Percentiles rank a stretch among this genome's conserved stretches.
Conservation (phyloP, 331 rosid genomes). For the Dryas integrifolia region DNA sequence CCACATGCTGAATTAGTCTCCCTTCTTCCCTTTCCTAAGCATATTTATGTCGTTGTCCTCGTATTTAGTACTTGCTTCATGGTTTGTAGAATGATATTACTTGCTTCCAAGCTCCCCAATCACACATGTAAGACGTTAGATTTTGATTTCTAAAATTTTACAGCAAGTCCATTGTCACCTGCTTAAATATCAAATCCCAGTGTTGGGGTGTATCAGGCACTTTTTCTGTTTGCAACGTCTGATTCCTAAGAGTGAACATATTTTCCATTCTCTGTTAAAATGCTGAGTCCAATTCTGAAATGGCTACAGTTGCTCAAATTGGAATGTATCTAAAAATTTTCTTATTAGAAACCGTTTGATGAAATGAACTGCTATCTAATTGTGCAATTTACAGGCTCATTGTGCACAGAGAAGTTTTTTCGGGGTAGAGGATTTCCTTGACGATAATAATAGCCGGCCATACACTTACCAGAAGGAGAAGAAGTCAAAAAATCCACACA, state of each 20-base stretch:
- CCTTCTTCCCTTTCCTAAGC: background rate
- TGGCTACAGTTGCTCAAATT: background rate
- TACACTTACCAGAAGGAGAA: slow-evolving; percentile 86
- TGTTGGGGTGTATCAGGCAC: background rate
- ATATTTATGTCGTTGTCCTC: background rate
- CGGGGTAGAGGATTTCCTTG: slow-evolving; percentile 88
- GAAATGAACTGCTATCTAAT: background rate
- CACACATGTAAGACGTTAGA: background rate
- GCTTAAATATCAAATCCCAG: background rate
- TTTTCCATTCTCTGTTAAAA: background rate
- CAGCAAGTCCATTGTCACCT: background rate
- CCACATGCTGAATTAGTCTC: background rate
- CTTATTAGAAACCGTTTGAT: background rate
- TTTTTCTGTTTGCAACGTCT: background rate
- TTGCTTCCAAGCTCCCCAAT: background rate
- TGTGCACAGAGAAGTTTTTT: slow-evolving; percentile 82
- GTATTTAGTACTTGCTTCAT: background rate
- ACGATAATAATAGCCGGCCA: slow-evolving; percentile 82
- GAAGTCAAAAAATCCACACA: slow-evolving; percentile 76
- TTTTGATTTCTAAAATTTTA: background rate
- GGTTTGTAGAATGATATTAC: background rate
- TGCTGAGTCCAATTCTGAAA: background rate
- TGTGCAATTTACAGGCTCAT: slow-evolving; percentile 40
- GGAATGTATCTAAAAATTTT: background rate
- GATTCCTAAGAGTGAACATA: background rate